These are phyloP conservation scores for Salix arbutifolia DNA, from an alignment of 345 rosid genomes.

Conservation along the genomic window DNA sequence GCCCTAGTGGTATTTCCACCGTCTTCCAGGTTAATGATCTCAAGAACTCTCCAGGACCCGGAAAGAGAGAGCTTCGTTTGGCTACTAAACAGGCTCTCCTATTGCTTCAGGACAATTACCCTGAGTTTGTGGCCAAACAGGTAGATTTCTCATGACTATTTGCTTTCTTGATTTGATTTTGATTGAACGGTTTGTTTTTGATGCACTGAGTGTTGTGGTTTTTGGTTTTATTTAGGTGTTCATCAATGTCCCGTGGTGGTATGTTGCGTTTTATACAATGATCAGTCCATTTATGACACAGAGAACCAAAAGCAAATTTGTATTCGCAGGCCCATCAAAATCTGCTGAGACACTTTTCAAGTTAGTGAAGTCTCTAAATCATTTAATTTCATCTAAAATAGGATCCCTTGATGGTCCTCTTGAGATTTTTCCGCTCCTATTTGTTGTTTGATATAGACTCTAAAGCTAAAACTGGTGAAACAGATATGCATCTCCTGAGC, in stretches of 20 bases:
- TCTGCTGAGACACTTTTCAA: conserved; percentile 79
- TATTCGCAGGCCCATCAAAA: conserved; percentile 74
- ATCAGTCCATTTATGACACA: conserved; percentile 82
- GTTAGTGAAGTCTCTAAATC: conserved; percentile 30
- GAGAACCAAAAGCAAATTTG: conserved; percentile 92
- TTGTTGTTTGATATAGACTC: neutral
- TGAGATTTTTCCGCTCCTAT: neutral
- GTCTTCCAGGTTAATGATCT: conserved; percentile 83
- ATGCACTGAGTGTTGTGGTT: neutral
- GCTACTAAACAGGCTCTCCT: conserved; percentile 80
- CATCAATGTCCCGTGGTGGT: conserved; percentile 99
- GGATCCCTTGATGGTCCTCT: neutral
- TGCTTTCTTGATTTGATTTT: neutral
- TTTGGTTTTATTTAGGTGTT: conserved; percentile 47
- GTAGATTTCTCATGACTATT: conserved; percentile 23
- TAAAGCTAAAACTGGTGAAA: conserved; percentile 3
- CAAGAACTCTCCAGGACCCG: conserved; percentile 81
- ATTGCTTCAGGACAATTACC: conserved; percentile 89
- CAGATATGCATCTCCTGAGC: conserved; percentile 79
- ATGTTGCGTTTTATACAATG: conserved; percentile 71
- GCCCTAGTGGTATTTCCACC: conserved; percentile 69
- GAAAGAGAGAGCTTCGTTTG: conserved; percentile 67
- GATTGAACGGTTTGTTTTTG: neutral
- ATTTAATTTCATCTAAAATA: neutral
- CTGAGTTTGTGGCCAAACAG: conserved; percentile 92